Evolutionary conservation across 108 stramenopile genomes (phyloP).

Genomic region (Epithemia pelagica): DNA sequence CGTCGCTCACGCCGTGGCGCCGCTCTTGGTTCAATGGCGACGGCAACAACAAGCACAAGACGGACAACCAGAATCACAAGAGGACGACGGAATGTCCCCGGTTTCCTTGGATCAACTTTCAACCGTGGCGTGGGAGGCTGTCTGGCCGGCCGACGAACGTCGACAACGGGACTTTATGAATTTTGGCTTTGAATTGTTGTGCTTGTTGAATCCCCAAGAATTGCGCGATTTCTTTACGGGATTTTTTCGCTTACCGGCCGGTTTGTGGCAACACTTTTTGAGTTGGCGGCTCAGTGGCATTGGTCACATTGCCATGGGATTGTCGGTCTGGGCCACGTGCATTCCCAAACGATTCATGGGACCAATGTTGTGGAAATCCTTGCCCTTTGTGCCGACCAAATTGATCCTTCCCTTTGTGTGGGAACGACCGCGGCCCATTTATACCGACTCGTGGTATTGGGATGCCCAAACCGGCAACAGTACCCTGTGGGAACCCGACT

Average conservation of each 20-base stretch:
- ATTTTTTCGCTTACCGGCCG: slow-evolving; percentile 18
- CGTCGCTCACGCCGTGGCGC: slow-evolving; percentile 7
- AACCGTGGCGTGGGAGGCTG: slow-evolving; percentile 11
- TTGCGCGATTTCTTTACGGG: slow-evolving; percentile 22
- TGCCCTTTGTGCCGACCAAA: slow-evolving; percentile 6
- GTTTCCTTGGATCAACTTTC: not conserved
- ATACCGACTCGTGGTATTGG: slow-evolving; percentile 5
- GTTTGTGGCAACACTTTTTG: slow-evolving; percentile 17
- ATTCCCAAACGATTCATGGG: slow-evolving; percentile 18
- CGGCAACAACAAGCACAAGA: not conserved
- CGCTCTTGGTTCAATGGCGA: not conserved
- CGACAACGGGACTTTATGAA: slow-evolving; percentile 22
- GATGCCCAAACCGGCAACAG: slow-evolving; percentile 3
- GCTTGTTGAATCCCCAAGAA: slow-evolving; percentile 13
- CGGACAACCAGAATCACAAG: too few species aligned
- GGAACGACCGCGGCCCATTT: not conserved
- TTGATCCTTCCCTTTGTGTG: slow-evolving; percentile 1
- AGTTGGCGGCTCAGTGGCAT: slow-evolving; percentile 15
- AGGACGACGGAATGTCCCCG: too few species aligned
- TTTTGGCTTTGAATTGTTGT: slow-evolving; percentile 21
- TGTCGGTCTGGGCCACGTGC: slow-evolving; percentile 12
- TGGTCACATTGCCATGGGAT: slow-evolving; percentile 15
- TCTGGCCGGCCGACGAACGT: slow-evolving; percentile 17
- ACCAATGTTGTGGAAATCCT: slow-evolving; percentile 10
- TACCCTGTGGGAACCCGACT: slow-evolving; percentile 1